Evolutionary conservation across 257 asterid genomes (phyloP), one percentile per base, ranked within the genome.

Genomic region (Fraxinus anomala): DNA sequence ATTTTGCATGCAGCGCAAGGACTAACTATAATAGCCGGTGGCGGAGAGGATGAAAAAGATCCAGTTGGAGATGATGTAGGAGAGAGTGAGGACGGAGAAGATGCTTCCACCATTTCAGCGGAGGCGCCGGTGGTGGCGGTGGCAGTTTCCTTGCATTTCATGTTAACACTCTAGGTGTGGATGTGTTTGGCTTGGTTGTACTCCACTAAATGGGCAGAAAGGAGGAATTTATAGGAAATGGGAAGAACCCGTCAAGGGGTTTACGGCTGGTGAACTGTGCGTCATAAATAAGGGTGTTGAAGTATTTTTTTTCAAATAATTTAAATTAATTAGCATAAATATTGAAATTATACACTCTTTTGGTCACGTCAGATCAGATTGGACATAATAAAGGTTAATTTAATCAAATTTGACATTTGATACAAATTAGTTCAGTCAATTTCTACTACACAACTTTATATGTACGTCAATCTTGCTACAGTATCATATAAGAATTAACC

Each of bases 1-100:
- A 87, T 92, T 87, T 90, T 94, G 80, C 98, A 94, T n/a, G 97
- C 98, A 1, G 98, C 98, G 39, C 98, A 94, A 11, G 97, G 98
- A 61, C 90, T 94, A 23, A 80, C 79, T 36, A 86, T 81, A 24
- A 82, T 92, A 65, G 85, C 59, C 30, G 83, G 33, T 1, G 87
- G 78, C 2, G 84, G 61, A 31, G 88, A 49, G 13, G 83, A 73
- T 0, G 85, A 77, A 2, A 86, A 75, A 5, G 85, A 68, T 7
- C 88, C 84, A 66, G 80, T 40, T 0, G 88, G 54, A 0, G 86
- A 73, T 56, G 69, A 63, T 24, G 26, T 21, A 59, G 28, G 81
- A 9, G 83, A 81, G 0, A 42, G 4, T 36, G 80, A 59, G 31
- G 84, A 70, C 19, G 72, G 73, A 6, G 39, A 76, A n/a, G 74